phyloP scores from a whole-genome alignment of 441 rosid species.

The Lepidium campestre region DNA sequence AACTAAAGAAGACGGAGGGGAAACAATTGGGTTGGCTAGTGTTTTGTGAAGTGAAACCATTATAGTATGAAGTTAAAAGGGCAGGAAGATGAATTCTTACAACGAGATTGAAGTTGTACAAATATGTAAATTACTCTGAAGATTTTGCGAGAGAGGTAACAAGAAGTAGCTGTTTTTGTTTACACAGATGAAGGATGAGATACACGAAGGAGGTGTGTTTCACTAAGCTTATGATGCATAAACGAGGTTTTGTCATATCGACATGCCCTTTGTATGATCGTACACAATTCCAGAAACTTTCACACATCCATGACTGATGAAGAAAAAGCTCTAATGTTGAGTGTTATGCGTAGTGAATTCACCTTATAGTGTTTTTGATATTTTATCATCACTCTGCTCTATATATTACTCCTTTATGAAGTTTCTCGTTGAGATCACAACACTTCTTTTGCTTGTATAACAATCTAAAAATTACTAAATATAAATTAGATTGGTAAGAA shows the following conservation, averaged over 20 bases:
- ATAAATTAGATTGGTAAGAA: too few relatives aligned
- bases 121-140: slow-evolving; percentile 8
- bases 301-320: background rate
- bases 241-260: background rate
- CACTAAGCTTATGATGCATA: background rate
- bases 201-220: background rate
- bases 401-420: too few relatives aligned
- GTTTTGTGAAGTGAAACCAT: slow-evolving; percentile 31
- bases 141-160: slow-evolving; percentile 2
- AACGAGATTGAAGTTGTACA: slow-evolving; percentile 4
- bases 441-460: too few relatives aligned
- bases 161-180: background rate
- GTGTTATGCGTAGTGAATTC: too few relatives aligned
- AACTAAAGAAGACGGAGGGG: slow-evolving; percentile 57
- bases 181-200: slow-evolving; percentile 5
- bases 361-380: too few relatives aligned
- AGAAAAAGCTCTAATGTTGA: background rate
- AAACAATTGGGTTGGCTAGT: slow-evolving; percentile 68
- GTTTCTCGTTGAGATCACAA: too few relatives aligned
- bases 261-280: background rate
- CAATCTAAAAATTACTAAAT: too few relatives aligned
- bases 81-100: background rate
- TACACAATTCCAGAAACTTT: background rate
- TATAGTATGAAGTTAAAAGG: slow-evolving; percentile 5
- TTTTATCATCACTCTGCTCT: too few relatives aligned